Conservation (phyloP, 352 stramenopile genomes). For the Pythium aquatile region DNA sequence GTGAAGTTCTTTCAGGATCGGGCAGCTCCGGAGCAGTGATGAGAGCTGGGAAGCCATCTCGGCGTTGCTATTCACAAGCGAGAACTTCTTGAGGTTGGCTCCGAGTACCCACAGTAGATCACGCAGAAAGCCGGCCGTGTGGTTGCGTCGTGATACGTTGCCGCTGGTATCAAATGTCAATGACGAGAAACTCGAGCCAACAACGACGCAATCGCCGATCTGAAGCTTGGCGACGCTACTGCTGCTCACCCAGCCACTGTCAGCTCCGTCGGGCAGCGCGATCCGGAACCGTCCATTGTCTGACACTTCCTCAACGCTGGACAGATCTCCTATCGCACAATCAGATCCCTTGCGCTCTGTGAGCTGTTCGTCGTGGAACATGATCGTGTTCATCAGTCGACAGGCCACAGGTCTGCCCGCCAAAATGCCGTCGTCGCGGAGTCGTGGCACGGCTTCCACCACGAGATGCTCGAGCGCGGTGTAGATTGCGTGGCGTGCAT, state of each 20-base stretch:
- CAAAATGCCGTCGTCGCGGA: not conserved
- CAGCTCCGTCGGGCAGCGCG: not conserved
- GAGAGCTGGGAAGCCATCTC: not conserved
- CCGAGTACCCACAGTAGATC: not conserved
- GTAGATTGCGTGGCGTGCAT: not conserved
- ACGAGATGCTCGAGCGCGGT: not conserved
- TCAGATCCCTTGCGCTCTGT: not conserved
- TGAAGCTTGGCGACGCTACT: not conserved
- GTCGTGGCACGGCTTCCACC: not conserved
- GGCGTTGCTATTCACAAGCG: not conserved
- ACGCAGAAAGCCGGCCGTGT: not conserved
- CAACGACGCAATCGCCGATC: not conserved
- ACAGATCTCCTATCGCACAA: not conserved
- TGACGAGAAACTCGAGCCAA: not conserved
- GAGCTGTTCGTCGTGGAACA: not conserved
- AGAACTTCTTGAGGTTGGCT: not conserved
- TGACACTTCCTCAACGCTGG: not conserved
- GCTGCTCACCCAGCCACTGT: not conserved
- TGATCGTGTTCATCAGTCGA: not conserved
- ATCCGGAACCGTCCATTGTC: not conserved
- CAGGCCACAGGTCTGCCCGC: not conserved
- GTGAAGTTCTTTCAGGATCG: not conserved
- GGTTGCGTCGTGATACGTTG: not conserved
- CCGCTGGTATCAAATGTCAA: not conserved
- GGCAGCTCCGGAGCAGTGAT: not conserved